Evolutionary conservation across 176 grass and related monocot genomes (phyloP), one percentile per base, ranked within the genome.

Genomic region (Zoysia japonica): DNA sequence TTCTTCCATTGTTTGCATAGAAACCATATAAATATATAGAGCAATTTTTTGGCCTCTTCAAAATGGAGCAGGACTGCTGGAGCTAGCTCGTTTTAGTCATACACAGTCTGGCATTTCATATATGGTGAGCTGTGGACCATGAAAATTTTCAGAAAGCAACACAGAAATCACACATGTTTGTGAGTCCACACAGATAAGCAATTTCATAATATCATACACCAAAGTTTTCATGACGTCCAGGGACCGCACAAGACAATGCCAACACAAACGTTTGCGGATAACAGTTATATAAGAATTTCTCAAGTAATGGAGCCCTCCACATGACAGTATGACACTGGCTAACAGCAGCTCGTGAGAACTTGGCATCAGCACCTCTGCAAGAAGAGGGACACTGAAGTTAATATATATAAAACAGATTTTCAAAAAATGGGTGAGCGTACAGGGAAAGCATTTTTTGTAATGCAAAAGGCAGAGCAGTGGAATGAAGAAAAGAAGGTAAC

Each of bases 211-310:
- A 80, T 80, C 45, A 83, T 56, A 71, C 13, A 47, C 3, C 39
- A 75, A 79, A 41, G 61, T 79, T 88, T 79, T 51, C 42, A 16
- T 52, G 3, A 44, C 74, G 65, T 84, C 28, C 54, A 61, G 5
- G 48, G 37, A 80, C 66, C 52, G 52, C 45, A 48, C 16, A 62
- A n/a, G 72, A 36, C 8, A 73, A 56, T 45, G 46, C 11, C 54
- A 78, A 82, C 74, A 74, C 6, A 75, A 16, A 17, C 45, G 15
- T 36, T 71, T 65, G 47, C 47, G 76, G 56, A 49, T 71, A 71
- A 71, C 43, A 70, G 54, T 88, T 88, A 88, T 80, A 75, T 76
- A 84, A 70, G 56, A 45, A 88, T 80, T 46, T 80, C 48, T 68
- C 76, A 70, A 39, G 56, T 70, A 71, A 2, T 14, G 60, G 60